phyloP scores from a whole-genome alignment of 768 basidiomycete genomes.

The Suillus discolor region DNA sequence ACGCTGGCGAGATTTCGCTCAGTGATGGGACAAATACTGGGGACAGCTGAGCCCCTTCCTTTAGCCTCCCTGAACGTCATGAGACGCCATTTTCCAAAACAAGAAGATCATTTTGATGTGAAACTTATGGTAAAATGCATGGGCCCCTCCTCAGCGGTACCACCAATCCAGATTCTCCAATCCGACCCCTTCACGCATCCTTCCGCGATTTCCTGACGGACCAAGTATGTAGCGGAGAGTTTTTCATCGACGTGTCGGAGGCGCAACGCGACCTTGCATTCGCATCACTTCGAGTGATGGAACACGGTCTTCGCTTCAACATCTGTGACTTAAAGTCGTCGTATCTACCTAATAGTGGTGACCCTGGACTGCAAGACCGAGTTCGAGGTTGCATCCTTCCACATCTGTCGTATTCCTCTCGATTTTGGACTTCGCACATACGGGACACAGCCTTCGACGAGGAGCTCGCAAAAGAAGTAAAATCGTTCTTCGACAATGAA shows the following conservation, averaged over 20 bases:
- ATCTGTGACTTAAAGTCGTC: conserved; percentile 36
- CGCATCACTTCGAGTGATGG: conserved; percentile 31
- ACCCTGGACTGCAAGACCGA: conserved; percentile 9
- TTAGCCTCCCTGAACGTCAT: background rate
- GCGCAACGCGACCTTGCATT: conserved; percentile 22
- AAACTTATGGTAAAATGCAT: conserved; percentile 5
- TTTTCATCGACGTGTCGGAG: conserved; percentile 14
- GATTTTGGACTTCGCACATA: conserved; percentile 16
- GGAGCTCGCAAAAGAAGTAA: background rate
- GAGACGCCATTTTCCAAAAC: background rate
- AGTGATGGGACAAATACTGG: conserved; percentile 6
- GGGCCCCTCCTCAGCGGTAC: conserved; percentile 14
- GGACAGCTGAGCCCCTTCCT: conserved; percentile 8
- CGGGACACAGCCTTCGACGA: background rate
- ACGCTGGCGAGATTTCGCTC: background rate
- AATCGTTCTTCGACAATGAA: conserved; percentile 7
- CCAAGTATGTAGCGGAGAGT: conserved; percentile 13
- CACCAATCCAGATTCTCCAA: background rate
- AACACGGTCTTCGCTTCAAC: conserved; percentile 34
- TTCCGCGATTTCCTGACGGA: conserved; percentile 30
- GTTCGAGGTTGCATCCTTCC: conserved; percentile 2
- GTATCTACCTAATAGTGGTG: conserved; percentile 27
- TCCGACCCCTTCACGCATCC: conserved; percentile 28
- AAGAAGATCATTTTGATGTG: background rate
- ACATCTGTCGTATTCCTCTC: conserved; percentile 14